A percentile compares a stretch with the other conserved stretches of the same genome.
phyloP scores from a whole-genome alignment of 345 rosid genomes.

The Sisymbrium irio region DNA sequence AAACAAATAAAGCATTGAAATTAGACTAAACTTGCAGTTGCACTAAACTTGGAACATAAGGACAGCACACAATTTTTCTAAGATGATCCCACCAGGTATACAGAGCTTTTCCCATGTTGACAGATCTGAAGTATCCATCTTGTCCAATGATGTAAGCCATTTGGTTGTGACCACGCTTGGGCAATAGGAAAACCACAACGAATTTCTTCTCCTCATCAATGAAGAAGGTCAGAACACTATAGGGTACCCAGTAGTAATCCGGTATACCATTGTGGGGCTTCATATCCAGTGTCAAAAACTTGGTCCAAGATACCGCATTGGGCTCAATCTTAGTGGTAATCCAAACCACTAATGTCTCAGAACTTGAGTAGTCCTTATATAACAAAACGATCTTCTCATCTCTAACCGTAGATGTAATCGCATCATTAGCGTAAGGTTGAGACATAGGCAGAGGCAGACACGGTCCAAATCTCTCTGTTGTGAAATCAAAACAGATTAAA shows the following conservation, averaged over 20 bases:
- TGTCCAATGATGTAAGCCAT: neutral
- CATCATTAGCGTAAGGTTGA: too few relatives aligned
- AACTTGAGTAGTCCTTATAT: neutral
- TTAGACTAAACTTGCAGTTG: neutral
- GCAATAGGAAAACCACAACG: neutral
- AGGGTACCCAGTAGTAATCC: too few relatives aligned
- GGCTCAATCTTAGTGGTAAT: neutral
- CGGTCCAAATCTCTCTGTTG: neutral
- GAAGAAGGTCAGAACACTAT: too few relatives aligned
- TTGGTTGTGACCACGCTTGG: neutral
- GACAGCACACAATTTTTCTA: too few relatives aligned
- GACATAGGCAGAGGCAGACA: constrained; percentile 1
- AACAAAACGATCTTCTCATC: neutral
- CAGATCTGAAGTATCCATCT: neutral
- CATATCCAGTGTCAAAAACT: neutral
- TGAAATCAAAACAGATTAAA: neutral
- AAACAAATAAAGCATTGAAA: neutral
- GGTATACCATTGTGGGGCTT: too few relatives aligned
- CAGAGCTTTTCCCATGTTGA: neutral
- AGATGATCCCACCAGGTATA: too few relatives aligned
- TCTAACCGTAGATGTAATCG: neutral
- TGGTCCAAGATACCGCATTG: neutral
- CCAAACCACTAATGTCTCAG: neutral
- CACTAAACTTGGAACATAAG: neutral
- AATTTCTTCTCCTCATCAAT: neutral